phyloP scores from a whole-genome alignment of 2,329 filamentous ascomycete genomes.

The Sordariomycetes sp. region DNA sequence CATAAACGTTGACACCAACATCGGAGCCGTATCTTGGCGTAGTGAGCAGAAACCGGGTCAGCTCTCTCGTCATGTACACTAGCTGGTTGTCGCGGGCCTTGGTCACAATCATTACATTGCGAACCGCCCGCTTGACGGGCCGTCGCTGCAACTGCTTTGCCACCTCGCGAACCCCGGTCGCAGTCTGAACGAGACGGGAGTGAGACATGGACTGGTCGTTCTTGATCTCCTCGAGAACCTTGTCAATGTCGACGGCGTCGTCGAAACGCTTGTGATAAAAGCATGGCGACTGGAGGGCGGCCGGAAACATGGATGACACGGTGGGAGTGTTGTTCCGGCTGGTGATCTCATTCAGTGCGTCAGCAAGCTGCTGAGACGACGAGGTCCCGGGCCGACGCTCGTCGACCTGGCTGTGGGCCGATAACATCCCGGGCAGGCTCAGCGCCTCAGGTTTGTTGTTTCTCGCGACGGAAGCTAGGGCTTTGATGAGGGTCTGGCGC shows the following conservation, averaged over 20 bases:
- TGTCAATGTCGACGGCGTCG: slow-evolving; percentile 87
- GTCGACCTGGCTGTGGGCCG: slow-evolving; percentile 21
- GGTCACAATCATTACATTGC: slow-evolving; percentile 95
- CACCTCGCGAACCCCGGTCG: slow-evolving; percentile 87
- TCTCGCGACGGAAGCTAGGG: slow-evolving; percentile 53
- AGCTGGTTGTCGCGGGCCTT: slow-evolving; percentile 93
- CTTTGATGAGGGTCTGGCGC: slow-evolving; percentile 73
- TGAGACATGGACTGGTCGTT: slow-evolving; percentile 85
- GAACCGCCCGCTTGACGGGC: slow-evolving; percentile 82
- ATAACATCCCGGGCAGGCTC: slow-evolving; percentile 47
- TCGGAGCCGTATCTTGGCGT: slow-evolving; percentile 84
- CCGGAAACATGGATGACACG: slow-evolving; percentile 35
- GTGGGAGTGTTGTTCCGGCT: slow-evolving; percentile 16
- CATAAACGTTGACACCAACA: slow-evolving; percentile 90
- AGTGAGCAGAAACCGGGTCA: slow-evolving; percentile 75
- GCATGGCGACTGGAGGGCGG: slow-evolving; percentile 72
- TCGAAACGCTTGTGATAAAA: slow-evolving; percentile 98
- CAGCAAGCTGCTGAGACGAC: slow-evolving; percentile 49
- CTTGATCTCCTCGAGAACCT: slow-evolving; percentile 87
- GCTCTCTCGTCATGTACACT: slow-evolving; percentile 75
- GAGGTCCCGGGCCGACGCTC: slow-evolving; percentile 25
- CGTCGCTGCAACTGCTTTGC: slow-evolving; percentile 88
- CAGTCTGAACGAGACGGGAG: slow-evolving; percentile 86
- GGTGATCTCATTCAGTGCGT: slow-evolving; percentile 40
- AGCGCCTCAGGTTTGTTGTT: slow-evolving; percentile 49